phyloP scores from a whole-genome alignment of 345 rosid species.

The Mangifera indica region DNA sequence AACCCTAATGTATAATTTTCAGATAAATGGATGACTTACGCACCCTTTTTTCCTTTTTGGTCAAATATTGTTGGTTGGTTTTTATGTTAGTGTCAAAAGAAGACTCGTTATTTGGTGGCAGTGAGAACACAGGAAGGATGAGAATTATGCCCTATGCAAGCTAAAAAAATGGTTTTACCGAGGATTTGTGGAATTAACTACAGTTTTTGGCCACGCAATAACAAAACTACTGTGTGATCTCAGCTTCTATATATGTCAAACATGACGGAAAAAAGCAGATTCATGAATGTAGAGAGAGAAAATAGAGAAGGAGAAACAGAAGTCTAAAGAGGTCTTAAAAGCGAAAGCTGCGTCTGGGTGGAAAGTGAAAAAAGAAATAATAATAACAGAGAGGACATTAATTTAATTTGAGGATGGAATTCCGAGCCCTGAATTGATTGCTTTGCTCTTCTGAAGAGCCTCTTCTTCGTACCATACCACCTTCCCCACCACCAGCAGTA shows the following conservation, averaged over 20 bases:
- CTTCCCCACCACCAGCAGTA: conserved; percentile 14
- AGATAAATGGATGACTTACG: too few relatives aligned
- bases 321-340: conserved; percentile 19
- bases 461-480: conserved; percentile 15
- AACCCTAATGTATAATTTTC: too few relatives aligned
- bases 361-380: background rate
- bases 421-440: conserved; percentile 22
- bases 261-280: background rate
- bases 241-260: background rate
- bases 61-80: too few relatives aligned
- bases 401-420: conserved; percentile 3
- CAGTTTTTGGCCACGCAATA: too few relatives aligned
- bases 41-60: too few relatives aligned
- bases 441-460: background rate
- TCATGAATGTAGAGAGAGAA: background rate
- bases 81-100: too few relatives aligned
- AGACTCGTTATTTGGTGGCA: too few relatives aligned
- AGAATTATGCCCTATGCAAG: too few relatives aligned
- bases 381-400: background rate
- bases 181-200: too few relatives aligned
- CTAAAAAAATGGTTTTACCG: too few relatives aligned
- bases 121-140: too few relatives aligned
- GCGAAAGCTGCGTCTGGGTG: conserved; percentile 11
- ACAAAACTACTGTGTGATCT: too few relatives aligned
- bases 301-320: background rate